Evolutionary conservation across 2,329 filamentous ascomycete species (phyloP).

Genomic region (Aspergillus amoenus): DNA sequence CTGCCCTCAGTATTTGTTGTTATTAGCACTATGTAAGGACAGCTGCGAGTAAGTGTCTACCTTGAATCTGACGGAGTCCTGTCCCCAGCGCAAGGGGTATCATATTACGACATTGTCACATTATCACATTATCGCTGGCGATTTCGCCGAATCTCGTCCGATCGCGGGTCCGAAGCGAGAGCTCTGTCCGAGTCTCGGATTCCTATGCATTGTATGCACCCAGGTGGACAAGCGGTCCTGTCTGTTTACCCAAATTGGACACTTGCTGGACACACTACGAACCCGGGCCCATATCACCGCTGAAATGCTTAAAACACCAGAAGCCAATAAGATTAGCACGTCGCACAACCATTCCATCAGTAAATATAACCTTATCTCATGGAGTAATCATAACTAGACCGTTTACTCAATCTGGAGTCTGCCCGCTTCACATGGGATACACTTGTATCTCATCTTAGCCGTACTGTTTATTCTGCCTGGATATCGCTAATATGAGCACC

Average conservation of each 20-base stretch:
- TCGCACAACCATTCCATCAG: conserved; percentile 2
- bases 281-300: not conserved
- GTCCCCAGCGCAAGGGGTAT: too few relatives aligned
- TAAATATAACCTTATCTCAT: conserved; percentile 11
- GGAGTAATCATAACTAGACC: conserved; percentile 14
- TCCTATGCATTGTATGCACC: too few relatives aligned
- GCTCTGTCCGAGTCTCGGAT: too few relatives aligned
- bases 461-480: not conserved
- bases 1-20: not conserved
- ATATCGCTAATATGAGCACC: conserved; percentile 7
- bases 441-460: not conserved
- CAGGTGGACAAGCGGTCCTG: too few relatives aligned
- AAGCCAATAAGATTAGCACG: conserved; percentile 9
- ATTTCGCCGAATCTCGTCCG: too few relatives aligned
- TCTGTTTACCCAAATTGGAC: not conserved
- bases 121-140: too few relatives aligned
- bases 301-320: not conserved
- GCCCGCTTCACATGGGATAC: not conserved
- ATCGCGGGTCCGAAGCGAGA: too few relatives aligned
- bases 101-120: too few relatives aligned
- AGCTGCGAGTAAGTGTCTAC: not conserved
- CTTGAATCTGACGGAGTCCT: too few relatives aligned
- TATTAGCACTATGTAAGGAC: not conserved
- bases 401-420: conserved; percentile 7
- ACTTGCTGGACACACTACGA: too few relatives aligned